A percentile compares a stretch with the other conserved stretches of the same genome.
phyloP scores from a whole-genome alignment of 306 rosid species.

The Rosa multiflora region DNA sequence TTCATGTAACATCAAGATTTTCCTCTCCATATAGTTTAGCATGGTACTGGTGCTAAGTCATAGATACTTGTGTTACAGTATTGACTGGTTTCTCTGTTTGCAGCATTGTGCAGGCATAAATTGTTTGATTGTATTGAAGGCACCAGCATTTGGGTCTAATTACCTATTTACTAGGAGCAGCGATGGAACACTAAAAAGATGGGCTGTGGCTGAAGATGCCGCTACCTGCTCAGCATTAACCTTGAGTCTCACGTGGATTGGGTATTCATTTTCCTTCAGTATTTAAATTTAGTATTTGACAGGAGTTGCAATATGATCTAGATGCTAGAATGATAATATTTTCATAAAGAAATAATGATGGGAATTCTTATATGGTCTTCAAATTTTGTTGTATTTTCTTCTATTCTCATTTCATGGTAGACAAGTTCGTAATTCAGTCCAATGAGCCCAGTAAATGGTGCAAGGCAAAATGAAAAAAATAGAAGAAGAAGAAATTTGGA shows the following conservation, averaged over 20 bases:
- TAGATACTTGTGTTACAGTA: conserved; percentile 9
- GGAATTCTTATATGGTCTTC: too few relatives aligned
- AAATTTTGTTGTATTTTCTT: too few relatives aligned
- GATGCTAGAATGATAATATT: neutral
- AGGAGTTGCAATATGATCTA: neutral
- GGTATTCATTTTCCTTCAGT: conserved; percentile 50
- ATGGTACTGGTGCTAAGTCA: neutral
- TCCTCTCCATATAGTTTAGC: neutral
- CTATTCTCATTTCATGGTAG: too few relatives aligned
- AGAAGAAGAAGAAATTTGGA: too few relatives aligned
- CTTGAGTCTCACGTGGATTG: conserved; percentile 97
- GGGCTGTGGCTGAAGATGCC: conserved; percentile 67
- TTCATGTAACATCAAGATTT: neutral
- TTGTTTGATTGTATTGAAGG: conserved; percentile 65
- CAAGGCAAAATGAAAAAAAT: too few relatives aligned
- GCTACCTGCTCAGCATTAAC: conserved; percentile 79
- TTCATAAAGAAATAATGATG: too few relatives aligned
- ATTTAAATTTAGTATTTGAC: conserved; percentile 1
- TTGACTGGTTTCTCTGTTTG: conserved; percentile 37
- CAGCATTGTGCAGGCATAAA: conserved; percentile 98
- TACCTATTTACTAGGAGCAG: conserved; percentile 94
- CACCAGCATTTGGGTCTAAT: conserved; percentile 59
- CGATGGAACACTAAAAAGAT: conserved; percentile 93
- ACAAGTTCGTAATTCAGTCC: too few relatives aligned
- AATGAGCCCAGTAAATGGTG: too few relatives aligned